Evolutionary conservation across 176 grass and related monocot genomes (phyloP), one percentile per base, ranked within the genome.

Genomic region (Calamus simplicifolius): DNA sequence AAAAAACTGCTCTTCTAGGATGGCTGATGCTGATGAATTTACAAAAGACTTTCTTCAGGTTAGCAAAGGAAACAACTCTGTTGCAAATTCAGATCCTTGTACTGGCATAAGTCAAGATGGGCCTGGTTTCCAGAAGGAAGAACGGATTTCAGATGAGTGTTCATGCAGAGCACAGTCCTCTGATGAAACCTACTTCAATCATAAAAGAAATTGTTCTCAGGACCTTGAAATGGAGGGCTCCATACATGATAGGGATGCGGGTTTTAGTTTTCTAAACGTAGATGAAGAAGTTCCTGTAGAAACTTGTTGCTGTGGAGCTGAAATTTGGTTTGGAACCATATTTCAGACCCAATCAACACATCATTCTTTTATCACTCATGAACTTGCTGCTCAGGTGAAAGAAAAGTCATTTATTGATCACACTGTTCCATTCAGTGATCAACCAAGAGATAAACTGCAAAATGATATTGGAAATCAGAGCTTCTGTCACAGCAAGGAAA

Each of bases 21-120:
- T 3, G 19, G 54, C 55, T 56, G 71, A 68, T 72, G 51, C 28
- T 18, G 71, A 69, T 4, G 8, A 69, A 57, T 52, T 18, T 49
- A 31, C 30, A 6, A 5, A 6, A 31, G 30, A 31, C 7, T 31
- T 5, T 31, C 30, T 31, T 7, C 5, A 6, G 30, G 30, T 5
- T 31, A 6, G 30, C 7, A 31, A 31, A 5, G 30, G 30, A 16
- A 59, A 75, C 28, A 19, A 59, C 35, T 16, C 77, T 57, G 31
- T 38, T 48, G 69, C 75, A 49, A 74, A 38, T 86, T 49, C 64
- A 18, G 73, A 66, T 62, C 70, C 64, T 59, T 49, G 5, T 70
- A 4, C 68, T 27, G 56, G 56, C 27, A 50, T 59, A 6, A 49
- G 19, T 25, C 48, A 26, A 29, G 25, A 70, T 50, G 56, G 17